Base-by-base conservation (phyloP, 2,329 filamentous ascomycete species). In the Alternaria gaisen region DNA sequence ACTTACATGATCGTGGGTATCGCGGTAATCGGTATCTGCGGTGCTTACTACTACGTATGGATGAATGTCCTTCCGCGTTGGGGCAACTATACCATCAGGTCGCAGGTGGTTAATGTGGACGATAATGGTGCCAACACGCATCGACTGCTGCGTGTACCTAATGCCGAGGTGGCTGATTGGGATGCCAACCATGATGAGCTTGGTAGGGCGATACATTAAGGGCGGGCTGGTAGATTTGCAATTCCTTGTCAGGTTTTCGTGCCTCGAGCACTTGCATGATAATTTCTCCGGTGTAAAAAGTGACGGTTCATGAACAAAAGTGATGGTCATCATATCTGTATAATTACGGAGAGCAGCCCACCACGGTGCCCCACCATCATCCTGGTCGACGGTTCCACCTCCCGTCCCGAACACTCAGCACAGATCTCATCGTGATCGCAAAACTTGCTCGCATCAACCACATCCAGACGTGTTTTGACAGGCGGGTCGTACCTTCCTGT, bases 1-100 rank as follows among this genome's bases (percentile, higher is more conserved):
- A 91, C 89, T 0, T 91, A 92, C 67, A 84, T 85, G 20, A 85
- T 88, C 0, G 84, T 87, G 0, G 89, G 90, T 0, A 83, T 92
- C 58, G 88, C 60, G 3, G 56, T 76, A 16, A 56, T 75, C 9
- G 42, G 66, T 1, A 64, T 51, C 4, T 69, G 68, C 58, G 68
- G 44, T 7, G 1, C 64, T 8, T 76, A 76, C 53, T 76, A 75
- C 50, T 66, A 54, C 18, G 12, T 71, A 1, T 77, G 75, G 75
- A 69, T 76, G 38, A 12, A 41, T 3, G 40, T 41, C 9, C 46
- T 77, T 22, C 73, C 74, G 0, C 65, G 62, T 34, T 53, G 68
- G 24, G 61, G 66, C 4, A 63, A 70, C 0, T 74, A 75, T 38
- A 54, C 50, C 9, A 72, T 76, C 46, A 66, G 73, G 28, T 66